phyloP scores from a whole-genome alignment of 257 asterid species.

The Fraxinus anomala region DNA sequence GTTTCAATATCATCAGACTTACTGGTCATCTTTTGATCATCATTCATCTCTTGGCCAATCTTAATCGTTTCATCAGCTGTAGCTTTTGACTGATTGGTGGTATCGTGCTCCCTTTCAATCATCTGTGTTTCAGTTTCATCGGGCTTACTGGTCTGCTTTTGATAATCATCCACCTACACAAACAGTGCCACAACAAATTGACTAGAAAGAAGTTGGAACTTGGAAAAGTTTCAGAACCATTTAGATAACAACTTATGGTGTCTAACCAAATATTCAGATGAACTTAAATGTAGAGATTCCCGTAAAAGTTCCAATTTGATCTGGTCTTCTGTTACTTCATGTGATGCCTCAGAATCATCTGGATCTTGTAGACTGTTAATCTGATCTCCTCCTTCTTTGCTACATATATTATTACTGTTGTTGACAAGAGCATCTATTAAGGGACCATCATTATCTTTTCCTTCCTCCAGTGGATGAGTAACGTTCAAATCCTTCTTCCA shows the following conservation, averaged over 20 bases:
- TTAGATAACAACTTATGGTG: neutral
- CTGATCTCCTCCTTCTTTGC: neutral
- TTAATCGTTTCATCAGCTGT: neutral
- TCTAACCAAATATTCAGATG: neutral
- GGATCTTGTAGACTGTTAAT: neutral
- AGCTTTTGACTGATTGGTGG: conserved; percentile 14
- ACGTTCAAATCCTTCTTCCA: conserved; percentile 17
- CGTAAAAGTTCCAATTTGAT: neutral
- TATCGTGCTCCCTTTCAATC: neutral
- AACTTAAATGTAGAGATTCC: neutral
- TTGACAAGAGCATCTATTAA: conserved; percentile 11
- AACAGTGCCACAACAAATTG: neutral
- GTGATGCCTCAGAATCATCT: conserved; percentile 3
- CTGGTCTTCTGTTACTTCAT: conserved; percentile 18
- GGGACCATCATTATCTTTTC: neutral
- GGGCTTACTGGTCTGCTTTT: neutral
- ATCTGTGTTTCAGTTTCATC: conserved; percentile 13
- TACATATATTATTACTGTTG: conserved; percentile 7
- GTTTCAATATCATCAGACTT: neutral
- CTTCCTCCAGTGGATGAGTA: conserved; percentile 13
- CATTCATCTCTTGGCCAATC: neutral
- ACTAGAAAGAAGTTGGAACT: neutral
- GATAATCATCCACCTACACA: conserved; percentile 16
- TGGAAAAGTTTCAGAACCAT: neutral
- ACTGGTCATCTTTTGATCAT: neutral